Conservation (phyloP, 352 stramenopile genomes). For the Thraustotheca clavata region DNA sequence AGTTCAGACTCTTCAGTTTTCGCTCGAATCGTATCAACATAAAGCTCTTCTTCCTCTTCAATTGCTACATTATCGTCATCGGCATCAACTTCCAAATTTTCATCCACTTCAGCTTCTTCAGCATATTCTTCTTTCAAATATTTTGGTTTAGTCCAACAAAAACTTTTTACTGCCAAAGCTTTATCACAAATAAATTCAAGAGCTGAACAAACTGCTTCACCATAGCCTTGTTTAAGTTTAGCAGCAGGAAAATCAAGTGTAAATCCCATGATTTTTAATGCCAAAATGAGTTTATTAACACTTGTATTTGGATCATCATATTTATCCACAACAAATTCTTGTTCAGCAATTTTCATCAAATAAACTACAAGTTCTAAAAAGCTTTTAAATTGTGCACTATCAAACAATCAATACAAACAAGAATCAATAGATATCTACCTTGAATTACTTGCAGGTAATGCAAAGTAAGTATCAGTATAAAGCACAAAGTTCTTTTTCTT, state of each 20-base stretch:
- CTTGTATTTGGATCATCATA: conserved; percentile 83
- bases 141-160: conserved; percentile 52
- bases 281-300: conserved; percentile 82
- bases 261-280: conserved; percentile 74
- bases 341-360: conserved; percentile 65
- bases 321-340: conserved; percentile 80
- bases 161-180: conserved; percentile 47
- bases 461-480: conserved; percentile 72
- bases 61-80: conserved; percentile 24
- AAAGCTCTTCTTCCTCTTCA: conserved; percentile 45
- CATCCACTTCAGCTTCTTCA: conserved; percentile 66
- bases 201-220: conserved; percentile 59
- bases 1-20: conserved; percentile 41
- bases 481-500: conserved; percentile 62
- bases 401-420: background rate
- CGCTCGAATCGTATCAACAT: conserved; percentile 43
- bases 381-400: conserved; percentile 63
- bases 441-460: conserved; percentile 40
- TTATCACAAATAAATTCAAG: conserved; percentile 81
- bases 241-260: conserved; percentile 70
- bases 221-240: conserved; percentile 68
- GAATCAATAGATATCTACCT: conserved; percentile 25
- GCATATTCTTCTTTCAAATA: conserved; percentile 78
- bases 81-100: conserved; percentile 37
- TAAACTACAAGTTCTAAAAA: conserved; percentile 66